Base-by-base conservation (phyloP, 352 stramenopile genomes). In the Phytophthora ohioensis region DNA sequence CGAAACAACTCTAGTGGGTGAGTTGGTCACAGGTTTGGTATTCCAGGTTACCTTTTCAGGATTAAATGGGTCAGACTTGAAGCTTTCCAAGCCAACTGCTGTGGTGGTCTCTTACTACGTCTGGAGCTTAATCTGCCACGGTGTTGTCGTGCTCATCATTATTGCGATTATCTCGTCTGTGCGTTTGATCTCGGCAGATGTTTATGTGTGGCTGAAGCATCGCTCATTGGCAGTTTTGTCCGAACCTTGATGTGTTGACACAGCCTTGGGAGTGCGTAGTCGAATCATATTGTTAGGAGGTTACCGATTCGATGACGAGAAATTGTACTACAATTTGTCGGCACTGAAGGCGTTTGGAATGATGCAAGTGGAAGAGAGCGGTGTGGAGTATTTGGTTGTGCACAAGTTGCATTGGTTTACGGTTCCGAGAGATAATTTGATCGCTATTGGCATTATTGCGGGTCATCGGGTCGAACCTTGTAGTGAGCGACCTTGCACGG, bases 81-180 rank as follows among this genome's bases (percentile, higher is more conserved):
- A 75, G 41, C 38, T 36, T 1, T 64, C 67, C 0, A 55, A 63
- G 12, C 58, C 47, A 3, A 59, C 55, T 2, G 69, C 69, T 17
- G 31, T 67, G 1, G 64, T 64, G 0, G 12, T 64, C 0, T 64
- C 67, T 4, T 75, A 76, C 43, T 73, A 73, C 43, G 34, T 67
- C 3, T 73, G 57, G 65, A 51, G 63, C 17, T 56, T 70, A 6
- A 55, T 70, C 32, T 64, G 52, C 32, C 53, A 74, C 32, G 70
- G 35, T 15, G 15, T 70, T 2, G 62, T 76, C 11, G 67, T 69
- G 0, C n/a, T 70, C 7, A 53, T 43, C 3, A 43, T 76, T 43
- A 39, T 73, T 31, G 32, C 11, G 10, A 73, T 51, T 9, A 72
- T 73, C 12, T 32, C 38, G 8, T 45, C 21, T 3, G 57, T 67